These are phyloP conservation scores for Scheffersomyces illinoinensis DNA, from an alignment of 1,139 yeast genomes.

Conservation along the genomic window DNA sequence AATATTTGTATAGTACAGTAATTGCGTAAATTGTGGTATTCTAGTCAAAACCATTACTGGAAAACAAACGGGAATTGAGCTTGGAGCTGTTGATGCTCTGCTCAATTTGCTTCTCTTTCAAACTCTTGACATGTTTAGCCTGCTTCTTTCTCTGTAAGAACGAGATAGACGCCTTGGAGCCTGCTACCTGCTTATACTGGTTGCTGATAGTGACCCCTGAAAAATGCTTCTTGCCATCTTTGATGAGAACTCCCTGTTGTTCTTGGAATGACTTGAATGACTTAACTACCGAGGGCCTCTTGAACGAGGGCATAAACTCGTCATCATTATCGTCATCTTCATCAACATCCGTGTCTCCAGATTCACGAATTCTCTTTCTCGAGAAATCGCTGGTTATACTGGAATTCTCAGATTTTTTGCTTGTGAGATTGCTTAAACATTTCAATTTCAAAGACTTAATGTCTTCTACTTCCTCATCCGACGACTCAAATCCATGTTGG, in stretches of 20 bases:
- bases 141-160: conserved; percentile 37
- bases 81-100: conserved; percentile 23
- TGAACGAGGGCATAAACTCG: conserved; percentile 38
- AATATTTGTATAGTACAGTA: background rate
- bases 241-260: conserved; percentile 35
- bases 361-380: conserved; percentile 17
- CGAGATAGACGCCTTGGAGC: conserved; percentile 61
- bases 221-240: conserved; percentile 38
- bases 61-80: conserved; percentile 16
- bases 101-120: conserved; percentile 31
- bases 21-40: background rate
- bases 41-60: conserved; percentile 23
- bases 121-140: conserved; percentile 22
- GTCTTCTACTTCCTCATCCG: conserved; percentile 46
- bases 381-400: conserved; percentile 7
- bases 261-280: conserved; percentile 46
- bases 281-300: conserved; percentile 49
- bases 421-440: conserved; percentile 39
- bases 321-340: conserved; percentile 43
- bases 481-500: conserved; percentile 38
- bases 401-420: conserved; percentile 21
- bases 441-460: conserved; percentile 47
- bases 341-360: conserved; percentile 17
- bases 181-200: conserved; percentile 56
- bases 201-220: conserved; percentile 60